Evolutionary conservation across 2,329 filamentous ascomycete genomes (phyloP).

Genomic region (Phialophora expanda): DNA sequence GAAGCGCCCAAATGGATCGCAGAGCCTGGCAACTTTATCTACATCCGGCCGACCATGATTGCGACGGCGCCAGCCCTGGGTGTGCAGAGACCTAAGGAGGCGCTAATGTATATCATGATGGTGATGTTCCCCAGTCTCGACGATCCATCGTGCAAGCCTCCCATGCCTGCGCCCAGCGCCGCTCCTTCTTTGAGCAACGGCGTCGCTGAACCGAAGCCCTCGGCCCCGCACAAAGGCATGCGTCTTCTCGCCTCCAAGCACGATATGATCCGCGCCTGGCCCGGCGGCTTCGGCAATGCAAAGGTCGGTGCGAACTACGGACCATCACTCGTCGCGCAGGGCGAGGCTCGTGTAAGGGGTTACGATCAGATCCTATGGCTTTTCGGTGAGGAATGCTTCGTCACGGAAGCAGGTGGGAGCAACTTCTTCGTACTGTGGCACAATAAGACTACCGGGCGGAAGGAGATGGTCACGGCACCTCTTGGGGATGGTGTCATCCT

Average conservation of each 20-base stretch:
- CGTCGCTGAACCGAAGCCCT: conserved; percentile 11
- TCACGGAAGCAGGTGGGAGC: conserved; percentile 88
- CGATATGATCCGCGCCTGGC: conserved; percentile 89
- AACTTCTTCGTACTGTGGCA: conserved; percentile 89
- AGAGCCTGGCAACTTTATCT: conserved; percentile 69
- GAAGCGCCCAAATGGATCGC: conserved; percentile 42
- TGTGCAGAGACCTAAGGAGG: conserved; percentile 77
- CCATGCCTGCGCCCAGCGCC: neutral
- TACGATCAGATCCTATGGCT: conserved; percentile 95
- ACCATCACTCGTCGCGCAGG: conserved; percentile 77
- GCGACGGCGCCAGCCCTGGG: conserved; percentile 80
- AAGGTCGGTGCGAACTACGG: conserved; percentile 96
- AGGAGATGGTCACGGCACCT: conserved; percentile 80
- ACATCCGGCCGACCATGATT: conserved; percentile 86
- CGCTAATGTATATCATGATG: conserved; percentile 71
- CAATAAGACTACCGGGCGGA: conserved; percentile 57
- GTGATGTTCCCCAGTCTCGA: conserved; percentile 49
- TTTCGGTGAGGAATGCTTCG: conserved; percentile 75
- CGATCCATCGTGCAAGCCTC: conserved; percentile 24
- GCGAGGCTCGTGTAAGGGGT: conserved; percentile 72
- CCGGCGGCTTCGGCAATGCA: conserved; percentile 87
- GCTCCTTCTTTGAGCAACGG: neutral
- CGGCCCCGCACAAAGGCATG: conserved; percentile 28
- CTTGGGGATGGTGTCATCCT: conserved; percentile 83
- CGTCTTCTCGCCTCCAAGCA: conserved; percentile 70